Percentiles rank a stretch among this genome's conserved stretches.
Evolutionary conservation across 2,329 filamentous ascomycete species (phyloP).

Genomic region (Fusarium falciforme): DNA sequence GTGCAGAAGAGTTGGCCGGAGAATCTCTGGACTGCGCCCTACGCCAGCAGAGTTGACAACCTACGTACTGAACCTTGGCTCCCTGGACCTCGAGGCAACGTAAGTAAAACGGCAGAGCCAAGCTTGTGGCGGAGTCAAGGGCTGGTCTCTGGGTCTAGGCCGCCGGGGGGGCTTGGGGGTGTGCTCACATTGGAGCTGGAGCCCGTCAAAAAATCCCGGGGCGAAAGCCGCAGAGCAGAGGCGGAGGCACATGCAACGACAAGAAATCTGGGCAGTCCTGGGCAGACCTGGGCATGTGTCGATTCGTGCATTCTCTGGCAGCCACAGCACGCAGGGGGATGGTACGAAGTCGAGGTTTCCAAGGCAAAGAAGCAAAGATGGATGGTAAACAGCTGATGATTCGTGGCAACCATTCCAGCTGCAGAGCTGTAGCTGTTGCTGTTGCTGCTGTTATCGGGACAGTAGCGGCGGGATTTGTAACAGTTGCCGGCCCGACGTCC

Average conservation of each 20-base stretch:
- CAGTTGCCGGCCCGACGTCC: background rate
- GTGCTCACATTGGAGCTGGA: slow-evolving; percentile 1
- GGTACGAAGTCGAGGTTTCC: background rate
- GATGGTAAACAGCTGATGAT: slow-evolving; percentile 11
- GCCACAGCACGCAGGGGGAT: slow-evolving; percentile 19
- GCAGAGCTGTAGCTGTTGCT: background rate
- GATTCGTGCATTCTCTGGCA: slow-evolving; percentile 14
- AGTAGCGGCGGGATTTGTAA: background rate
- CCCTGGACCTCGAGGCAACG: slow-evolving; percentile 16
- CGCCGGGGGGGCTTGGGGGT: slow-evolving; percentile 24
- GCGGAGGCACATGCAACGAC: slow-evolving; percentile 3
- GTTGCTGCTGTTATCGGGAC: background rate
- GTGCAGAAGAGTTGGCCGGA: slow-evolving; percentile 7
- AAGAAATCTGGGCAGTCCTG: slow-evolving; percentile 26
- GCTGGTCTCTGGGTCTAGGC: slow-evolving; percentile 21
- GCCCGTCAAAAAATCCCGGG: background rate
- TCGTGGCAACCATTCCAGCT: background rate
- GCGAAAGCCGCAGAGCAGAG: background rate
- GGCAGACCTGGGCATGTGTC: slow-evolving; percentile 23
- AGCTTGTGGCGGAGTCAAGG: slow-evolving; percentile 24
- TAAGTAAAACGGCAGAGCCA: slow-evolving; percentile 29
- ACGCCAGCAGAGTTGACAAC: background rate
- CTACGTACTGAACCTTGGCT: background rate
- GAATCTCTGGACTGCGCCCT: slow-evolving; percentile 6
- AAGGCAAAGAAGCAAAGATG: slow-evolving; percentile 4